Percentiles rank a stretch among this genome's conserved stretches.
Conservation (phyloP, 208 protist species). For the Herpetomonas tarakana region DNA sequence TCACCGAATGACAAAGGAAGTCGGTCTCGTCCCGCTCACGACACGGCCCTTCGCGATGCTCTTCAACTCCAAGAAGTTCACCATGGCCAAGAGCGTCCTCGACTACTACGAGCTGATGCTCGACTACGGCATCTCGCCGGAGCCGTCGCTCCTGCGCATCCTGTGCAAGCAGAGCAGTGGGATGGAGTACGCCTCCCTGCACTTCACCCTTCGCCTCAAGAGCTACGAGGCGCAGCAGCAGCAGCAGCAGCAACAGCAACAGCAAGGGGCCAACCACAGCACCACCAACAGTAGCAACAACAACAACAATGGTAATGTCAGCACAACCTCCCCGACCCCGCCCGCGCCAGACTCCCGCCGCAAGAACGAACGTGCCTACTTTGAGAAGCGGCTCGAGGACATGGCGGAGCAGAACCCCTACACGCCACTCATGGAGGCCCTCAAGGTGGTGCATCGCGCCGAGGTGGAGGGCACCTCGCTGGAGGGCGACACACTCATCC, state of each 20-base stretch:
- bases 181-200: constrained; percentile 54
- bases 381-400: constrained; percentile 62
- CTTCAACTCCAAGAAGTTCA: constrained; percentile 57
- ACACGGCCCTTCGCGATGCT: constrained; percentile 82
- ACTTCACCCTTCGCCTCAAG: constrained; percentile 61
- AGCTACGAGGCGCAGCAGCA: constrained; percentile 21
- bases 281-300: neutral
- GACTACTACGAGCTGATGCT: constrained; percentile 89
- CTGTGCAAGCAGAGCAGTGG: constrained; percentile 73
- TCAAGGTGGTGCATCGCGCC: constrained; percentile 76
- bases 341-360: constrained; percentile 31
- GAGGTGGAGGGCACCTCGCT: constrained; percentile 80
- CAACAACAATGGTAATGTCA: neutral
- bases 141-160: constrained; percentile 73
- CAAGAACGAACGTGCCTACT: constrained; percentile 65
- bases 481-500: constrained; percentile 61
- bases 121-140: constrained; percentile 78
- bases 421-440: constrained; percentile 51
- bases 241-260: neutral
- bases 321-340: constrained; percentile 14
- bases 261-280: constrained; percentile 2
- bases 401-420: constrained; percentile 30
- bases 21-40: constrained; percentile 61
- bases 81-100: constrained; percentile 38
- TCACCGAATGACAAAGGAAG: constrained; percentile 30